Base-by-base conservation (phyloP, 139 green algal genomes). In the Auxenochlorella pyrenoidosa region DNA sequence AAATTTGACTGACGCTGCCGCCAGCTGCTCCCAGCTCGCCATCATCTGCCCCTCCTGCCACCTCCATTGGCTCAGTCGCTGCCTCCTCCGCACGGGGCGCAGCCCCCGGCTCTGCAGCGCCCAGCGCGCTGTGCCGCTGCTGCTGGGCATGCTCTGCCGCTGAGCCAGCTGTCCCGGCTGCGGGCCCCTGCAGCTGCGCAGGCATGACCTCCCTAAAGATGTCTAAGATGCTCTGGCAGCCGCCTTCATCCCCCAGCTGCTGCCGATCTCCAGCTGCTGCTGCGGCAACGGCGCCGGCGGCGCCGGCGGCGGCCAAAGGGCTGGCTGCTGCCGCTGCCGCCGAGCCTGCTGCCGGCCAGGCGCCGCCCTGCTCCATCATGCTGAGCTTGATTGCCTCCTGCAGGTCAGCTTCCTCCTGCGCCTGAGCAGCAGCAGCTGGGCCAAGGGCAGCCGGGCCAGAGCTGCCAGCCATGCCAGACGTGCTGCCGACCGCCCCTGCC, bases 371-470 rank as follows among this genome's bases (percentile, higher is more conserved):
- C 8, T 79, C 82, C 65, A 68, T 12, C 82, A 86, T 58, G 66
- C 82, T 86, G 13, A 71, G 82, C 51, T 85, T 70, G 5, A 59
- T 59, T 2, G 72, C 75, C 40, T 73, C 75, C 66, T 79, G 89
- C 75, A 85, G 73, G 13, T 80, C 60, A 0, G 59, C 71, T 24
- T 82, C 84, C 41, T 75, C 84, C 36, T 30, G 32, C 32, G 66
- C 32, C 86, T 36, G 24, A 22, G 36, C 36, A 36, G 73, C 73
- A 79, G 30, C 81, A 32, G 65, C 63, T 47, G 65, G 15, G 36
- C 58, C 59, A 28, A 41, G 80, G 44, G 51, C 78, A 15, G n/a
- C 70, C 58, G 71, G 65, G 10, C 51, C 70, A 47, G 66, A 78
- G 65, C 82, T 59, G 32, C 38, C 54, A 13, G 54, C 15, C 54